A percentile compares a stretch with the other conserved stretches of the same genome.
Evolutionary conservation across 495 filamentous ascomycete species (phyloP).

Genomic region (Neurospora sublineolata): DNA sequence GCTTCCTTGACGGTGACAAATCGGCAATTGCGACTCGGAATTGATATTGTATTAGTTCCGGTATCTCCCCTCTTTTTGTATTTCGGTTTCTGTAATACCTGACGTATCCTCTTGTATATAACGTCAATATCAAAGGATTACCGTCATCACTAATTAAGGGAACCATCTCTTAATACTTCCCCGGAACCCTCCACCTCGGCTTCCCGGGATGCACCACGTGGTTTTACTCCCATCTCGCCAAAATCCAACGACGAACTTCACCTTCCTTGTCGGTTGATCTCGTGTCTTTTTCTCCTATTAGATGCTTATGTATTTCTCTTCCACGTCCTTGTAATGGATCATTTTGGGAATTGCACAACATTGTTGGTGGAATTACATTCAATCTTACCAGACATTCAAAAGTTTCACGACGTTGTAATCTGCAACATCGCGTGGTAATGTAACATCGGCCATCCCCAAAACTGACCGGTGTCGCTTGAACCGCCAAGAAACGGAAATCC

Average conservation of each 20-base stretch:
- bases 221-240: neutral
- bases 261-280: neutral
- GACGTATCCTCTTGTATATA: neutral
- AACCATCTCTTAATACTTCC: neutral
- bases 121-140: neutral
- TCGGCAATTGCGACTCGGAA: neutral
- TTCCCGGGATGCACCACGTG: neutral
- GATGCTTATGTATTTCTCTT: neutral
- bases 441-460: neutral
- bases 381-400: neutral
- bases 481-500: neutral
- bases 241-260: neutral
- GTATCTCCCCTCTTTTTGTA: neutral
- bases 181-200: neutral
- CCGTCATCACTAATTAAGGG: neutral
- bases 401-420: neutral
- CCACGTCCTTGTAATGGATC: neutral
- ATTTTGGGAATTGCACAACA: neutral
- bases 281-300: neutral
- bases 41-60: neutral
- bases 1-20: neutral
- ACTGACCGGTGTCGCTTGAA: neutral
- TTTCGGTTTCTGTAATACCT: neutral
- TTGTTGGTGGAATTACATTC: neutral
- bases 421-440: neutral